Conservation (phyloP, 495 filamentous ascomycete genomes). For the Hyaloscypha bicolor region DNA sequence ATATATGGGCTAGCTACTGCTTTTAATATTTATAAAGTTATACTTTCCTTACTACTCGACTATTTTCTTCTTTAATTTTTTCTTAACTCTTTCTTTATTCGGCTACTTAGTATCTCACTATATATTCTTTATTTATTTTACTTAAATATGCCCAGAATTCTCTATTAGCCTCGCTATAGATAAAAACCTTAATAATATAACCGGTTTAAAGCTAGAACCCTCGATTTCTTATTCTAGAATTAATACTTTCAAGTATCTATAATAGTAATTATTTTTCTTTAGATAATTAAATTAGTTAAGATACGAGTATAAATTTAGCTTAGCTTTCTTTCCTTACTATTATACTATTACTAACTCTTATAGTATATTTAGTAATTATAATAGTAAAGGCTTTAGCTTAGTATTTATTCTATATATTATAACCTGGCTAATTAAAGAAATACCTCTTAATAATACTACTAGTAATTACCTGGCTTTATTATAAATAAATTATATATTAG, state of each 20-base stretch:
- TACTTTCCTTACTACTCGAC: not conserved
- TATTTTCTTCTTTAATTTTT: not conserved
- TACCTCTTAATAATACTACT: not conserved
- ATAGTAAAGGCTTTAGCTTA: not conserved
- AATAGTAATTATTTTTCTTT: not conserved
- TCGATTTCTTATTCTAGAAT: not conserved
- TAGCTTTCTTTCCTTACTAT: not conserved
- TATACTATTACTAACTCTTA: not conserved
- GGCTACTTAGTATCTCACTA: too few relatives aligned
- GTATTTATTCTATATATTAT: not conserved
- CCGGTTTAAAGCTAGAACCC: conserved; percentile 3
- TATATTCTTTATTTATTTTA: too few relatives aligned
- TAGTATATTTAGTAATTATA: conserved; percentile 1
- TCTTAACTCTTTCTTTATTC: not conserved
- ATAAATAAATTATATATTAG: conserved; percentile 3
- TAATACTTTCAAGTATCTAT: not conserved
- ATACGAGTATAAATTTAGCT: not conserved
- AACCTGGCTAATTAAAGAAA: conserved; percentile 4
- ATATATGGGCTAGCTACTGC: too few relatives aligned
- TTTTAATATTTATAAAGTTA: not conserved
- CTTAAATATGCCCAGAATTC: not conserved
- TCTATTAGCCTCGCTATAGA: not conserved
- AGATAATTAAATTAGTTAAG: not conserved
- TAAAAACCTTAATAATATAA: not conserved
- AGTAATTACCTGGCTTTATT: not conserved